Percentiles rank a stretch among this genome's conserved stretches.
phyloP scores from a whole-genome alignment of 1,284 basidiomycete genomes.

The Sporisorium scitamineum region DNA sequence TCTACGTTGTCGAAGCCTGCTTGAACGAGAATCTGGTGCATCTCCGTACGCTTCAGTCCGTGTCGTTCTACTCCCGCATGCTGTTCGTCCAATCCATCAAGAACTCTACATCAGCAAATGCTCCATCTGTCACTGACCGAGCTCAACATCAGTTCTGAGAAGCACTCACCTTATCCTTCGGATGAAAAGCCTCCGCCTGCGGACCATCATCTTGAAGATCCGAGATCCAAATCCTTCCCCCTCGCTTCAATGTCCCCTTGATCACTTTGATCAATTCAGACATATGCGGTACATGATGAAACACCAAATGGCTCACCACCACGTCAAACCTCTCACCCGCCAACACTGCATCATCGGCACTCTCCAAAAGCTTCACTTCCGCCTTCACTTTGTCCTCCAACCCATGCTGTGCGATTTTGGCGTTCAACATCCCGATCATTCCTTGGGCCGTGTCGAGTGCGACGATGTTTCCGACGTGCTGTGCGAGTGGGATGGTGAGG shows the following conservation, averaged over 20 bases:
- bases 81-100: slow-evolving; percentile 7
- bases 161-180: slow-evolving; percentile 43
- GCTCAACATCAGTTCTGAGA: too few species aligned
- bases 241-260: slow-evolving; percentile 15
- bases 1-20: slow-evolving; percentile 41
- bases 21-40: slow-evolving; percentile 29
- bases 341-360: slow-evolving; percentile 34
- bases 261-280: slow-evolving; percentile 27
- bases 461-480: slow-evolving; percentile 22
- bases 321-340: slow-evolving; percentile 25
- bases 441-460: slow-evolving; percentile 41
- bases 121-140: too few species aligned
- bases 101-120: too few species aligned
- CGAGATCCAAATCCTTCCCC: slow-evolving; percentile 34
- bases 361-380: slow-evolving; percentile 39
- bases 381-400: slow-evolving; percentile 20
- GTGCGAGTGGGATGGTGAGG: slow-evolving; percentile 31
- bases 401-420: slow-evolving; percentile 10
- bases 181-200: slow-evolving; percentile 41
- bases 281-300: slow-evolving; percentile 52
- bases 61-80: slow-evolving; percentile 49
- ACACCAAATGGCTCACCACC: slow-evolving; percentile 45
- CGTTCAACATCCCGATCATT: slow-evolving; percentile 47
- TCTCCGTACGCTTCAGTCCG: slow-evolving; percentile 36
- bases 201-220: slow-evolving; percentile 42